Evolutionary conservation across 371 early-diverging fungal species (phyloP).

Genomic region (Vairimorpha apis): DNA sequence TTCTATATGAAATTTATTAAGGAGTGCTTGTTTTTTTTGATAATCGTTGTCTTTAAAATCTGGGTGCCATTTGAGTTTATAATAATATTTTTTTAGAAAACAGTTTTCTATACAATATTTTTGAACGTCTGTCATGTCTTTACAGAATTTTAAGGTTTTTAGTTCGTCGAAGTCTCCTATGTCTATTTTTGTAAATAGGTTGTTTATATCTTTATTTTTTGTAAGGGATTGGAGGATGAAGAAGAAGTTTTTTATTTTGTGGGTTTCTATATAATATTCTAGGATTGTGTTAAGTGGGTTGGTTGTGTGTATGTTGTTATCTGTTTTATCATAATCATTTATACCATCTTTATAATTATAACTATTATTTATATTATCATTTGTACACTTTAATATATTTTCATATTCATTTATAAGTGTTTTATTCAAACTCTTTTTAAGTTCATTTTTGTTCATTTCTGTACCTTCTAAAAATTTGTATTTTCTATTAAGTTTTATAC

Average conservation of each 20-base stretch:
- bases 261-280: slow-evolving; percentile 54
- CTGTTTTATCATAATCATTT: too few species aligned
- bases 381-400: slow-evolving; percentile 3
- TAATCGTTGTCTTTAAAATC: slow-evolving; percentile 54
- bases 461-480: slow-evolving; percentile 44
- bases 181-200: slow-evolving; percentile 43
- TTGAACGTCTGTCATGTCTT: slow-evolving; percentile 54
- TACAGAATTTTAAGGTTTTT: slow-evolving; percentile 55
- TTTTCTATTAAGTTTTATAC: slow-evolving; percentile 48
- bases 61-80: slow-evolving; percentile 33
- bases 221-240: slow-evolving; percentile 38
- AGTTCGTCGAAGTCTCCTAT: slow-evolving; percentile 58
- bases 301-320: too few species aligned
- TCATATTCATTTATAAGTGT: slow-evolving; percentile 42
- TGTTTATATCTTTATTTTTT: slow-evolving; percentile 39
- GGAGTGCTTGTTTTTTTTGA: slow-evolving; percentile 44
- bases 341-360: too few species aligned
- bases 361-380: too few species aligned
- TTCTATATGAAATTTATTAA: slow-evolving; percentile 51
- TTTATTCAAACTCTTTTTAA: slow-evolving; percentile 38
- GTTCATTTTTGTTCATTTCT: slow-evolving; percentile 19
- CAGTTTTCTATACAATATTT: slow-evolving; percentile 59
- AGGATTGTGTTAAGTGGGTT: slow-evolving; percentile 18
- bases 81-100: slow-evolving; percentile 53
- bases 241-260: slow-evolving; percentile 60